These are phyloP conservation scores for Nyssa sinensis DNA, from an alignment of 148 eudicot genomes.

Conservation along the genomic window DNA sequence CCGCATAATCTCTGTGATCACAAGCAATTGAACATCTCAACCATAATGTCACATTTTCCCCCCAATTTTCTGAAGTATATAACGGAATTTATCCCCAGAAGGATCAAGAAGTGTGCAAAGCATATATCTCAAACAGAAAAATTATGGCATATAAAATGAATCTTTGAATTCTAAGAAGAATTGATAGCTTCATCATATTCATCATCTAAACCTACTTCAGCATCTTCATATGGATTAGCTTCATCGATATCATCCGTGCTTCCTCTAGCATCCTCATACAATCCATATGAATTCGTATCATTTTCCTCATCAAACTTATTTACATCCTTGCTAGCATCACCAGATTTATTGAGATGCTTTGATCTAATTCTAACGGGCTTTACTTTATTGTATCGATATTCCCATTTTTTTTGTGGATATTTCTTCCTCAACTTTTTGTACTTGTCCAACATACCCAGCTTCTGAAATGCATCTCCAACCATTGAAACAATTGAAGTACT, in stretches of 20 bases:
- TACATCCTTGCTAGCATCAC: slow-evolving; percentile 15
- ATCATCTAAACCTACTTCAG: slow-evolving; percentile 9
- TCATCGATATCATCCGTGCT: slow-evolving; percentile 20
- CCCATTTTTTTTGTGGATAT: slow-evolving; percentile 90
- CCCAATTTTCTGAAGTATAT: no score
- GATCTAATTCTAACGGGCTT: slow-evolving; percentile 67
- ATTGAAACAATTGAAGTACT: slow-evolving; percentile 56
- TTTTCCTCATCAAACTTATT: slow-evolving; percentile 25
- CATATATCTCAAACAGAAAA: neutral
- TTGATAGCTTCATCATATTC: slow-evolving; percentile 22
- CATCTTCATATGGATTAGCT: slow-evolving; percentile 6
- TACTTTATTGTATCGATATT: slow-evolving; percentile 69
- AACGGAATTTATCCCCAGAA: neutral
- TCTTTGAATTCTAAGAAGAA: slow-evolving; percentile 3
- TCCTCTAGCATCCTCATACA: slow-evolving; percentile 11
- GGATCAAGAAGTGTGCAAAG: no score
- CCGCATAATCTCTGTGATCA: neutral
- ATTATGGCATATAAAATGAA: neutral
- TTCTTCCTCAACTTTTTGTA: slow-evolving; percentile 63
- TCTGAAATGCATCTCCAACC: slow-evolving; percentile 74
- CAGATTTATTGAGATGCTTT: slow-evolving; percentile 31
- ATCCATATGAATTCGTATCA: slow-evolving; percentile 13
- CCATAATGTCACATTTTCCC: neutral
- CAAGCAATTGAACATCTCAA: neutral
- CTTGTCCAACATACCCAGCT: slow-evolving; percentile 84